These are phyloP conservation scores for Paramecium tetraurelia DNA, from an alignment of 73 alveolate genomes.

Conservation along the genomic window DNA sequence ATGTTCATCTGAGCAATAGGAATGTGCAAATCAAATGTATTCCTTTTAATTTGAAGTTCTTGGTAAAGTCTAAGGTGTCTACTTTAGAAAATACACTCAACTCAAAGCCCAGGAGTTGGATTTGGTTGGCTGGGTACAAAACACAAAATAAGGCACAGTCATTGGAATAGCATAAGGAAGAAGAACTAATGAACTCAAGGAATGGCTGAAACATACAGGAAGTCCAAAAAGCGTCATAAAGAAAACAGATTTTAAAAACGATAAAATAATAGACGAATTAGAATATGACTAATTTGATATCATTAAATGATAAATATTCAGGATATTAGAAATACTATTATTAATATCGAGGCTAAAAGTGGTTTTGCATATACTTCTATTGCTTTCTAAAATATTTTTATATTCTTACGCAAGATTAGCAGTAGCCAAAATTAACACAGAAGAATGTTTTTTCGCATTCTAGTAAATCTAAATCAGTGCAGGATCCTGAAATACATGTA, in stretches of 20 bases:
- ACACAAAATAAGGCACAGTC: constrained; percentile 43
- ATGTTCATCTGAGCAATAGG: background rate
- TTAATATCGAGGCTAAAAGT: background rate
- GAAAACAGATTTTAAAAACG: background rate
- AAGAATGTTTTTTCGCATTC: constrained; percentile 37
- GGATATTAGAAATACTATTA: background rate
- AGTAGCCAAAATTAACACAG: constrained; percentile 29
- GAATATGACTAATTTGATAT: background rate
- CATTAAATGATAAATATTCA: background rate
- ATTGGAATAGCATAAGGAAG: constrained; percentile 61
- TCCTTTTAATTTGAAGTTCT: constrained; percentile 32
- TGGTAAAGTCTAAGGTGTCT: constrained; percentile 63
- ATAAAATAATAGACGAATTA: background rate
- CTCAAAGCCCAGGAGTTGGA: constrained; percentile 41
- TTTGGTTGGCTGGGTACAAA: constrained; percentile 54
- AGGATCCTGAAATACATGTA: background rate
- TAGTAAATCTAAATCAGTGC: background rate
- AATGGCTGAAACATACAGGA: background rate
- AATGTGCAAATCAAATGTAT: background rate
- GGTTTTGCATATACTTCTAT: background rate
- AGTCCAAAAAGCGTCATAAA: background rate
- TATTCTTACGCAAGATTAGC: background rate
- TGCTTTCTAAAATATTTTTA: background rate
- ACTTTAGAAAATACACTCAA: constrained; percentile 47
- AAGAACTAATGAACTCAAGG: background rate